Base-by-base conservation (phyloP, 331 rosid genomes). In the Arachis monticola region DNA sequence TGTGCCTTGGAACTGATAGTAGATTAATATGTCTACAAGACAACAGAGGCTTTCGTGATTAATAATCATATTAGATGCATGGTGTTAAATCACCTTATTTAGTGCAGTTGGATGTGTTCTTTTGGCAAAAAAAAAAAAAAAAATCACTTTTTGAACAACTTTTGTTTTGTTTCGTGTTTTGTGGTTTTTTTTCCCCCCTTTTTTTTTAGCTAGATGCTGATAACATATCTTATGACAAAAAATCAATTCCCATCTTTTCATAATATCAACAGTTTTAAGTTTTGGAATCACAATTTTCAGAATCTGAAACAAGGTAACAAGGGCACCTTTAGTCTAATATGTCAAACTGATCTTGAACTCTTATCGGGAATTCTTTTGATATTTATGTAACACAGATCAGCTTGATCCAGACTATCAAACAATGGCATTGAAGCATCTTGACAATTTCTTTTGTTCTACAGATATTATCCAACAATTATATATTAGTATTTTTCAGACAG, bases 261-360 rank as follows among this genome's bases (percentile, higher is more conserved):
- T 32, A 32, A 32, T 32, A 32, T 32, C 2, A 32, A 32, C 3
- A 32, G 38, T 32, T 32, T 32, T 32, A 32, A 32, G 38, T 32
- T 32, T 32, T 32, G 3, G 38, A 32, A 32, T 32, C 38, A 32
- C 38, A 32, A 2, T 2, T 32, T 32, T 32, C 38, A 32, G 38
- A 32, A 32, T 32, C 38, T 32, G 38, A 32, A 3, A 32, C 38
- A 32, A 32, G 38, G 38, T 32, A 32, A 32, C 38, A 32, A 32
- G 4, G 38, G 38, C 38, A 32, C 38, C 38, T 3, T 58, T 71
- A 42, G 60, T 60, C 57, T 65, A 65, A 64, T 27, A 14, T 10
- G 32, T 75, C 10, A 9, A 40, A 65, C 38, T 48, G 58, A 47
- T 58, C 44, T 65, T 11, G 9, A 77, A 51, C 14, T 51, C 30